phyloP scores from a whole-genome alignment of 441 rosid species.

The Rhodomyrtus psidioides region DNA sequence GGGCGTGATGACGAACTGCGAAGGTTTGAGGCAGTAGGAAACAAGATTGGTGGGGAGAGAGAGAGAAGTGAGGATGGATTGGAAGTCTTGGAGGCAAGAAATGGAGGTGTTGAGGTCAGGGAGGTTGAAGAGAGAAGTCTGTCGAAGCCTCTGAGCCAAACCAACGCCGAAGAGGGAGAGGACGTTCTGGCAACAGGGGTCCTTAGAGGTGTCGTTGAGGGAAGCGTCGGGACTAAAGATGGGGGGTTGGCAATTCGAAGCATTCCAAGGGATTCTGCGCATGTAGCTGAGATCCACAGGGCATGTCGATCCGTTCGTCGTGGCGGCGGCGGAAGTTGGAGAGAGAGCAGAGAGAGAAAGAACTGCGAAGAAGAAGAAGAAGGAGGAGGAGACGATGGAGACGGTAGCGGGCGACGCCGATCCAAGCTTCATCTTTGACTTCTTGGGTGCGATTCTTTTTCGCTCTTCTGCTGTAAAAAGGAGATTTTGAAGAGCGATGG shows the following conservation, averaged over 20 bases:
- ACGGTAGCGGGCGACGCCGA: neutral
- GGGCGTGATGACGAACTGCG: conserved; percentile 35
- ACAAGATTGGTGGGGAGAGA: conserved; percentile 38
- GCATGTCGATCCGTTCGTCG: conserved; percentile 16
- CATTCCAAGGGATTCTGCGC: conserved; percentile 66
- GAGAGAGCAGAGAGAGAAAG: neutral
- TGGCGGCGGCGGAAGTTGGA: conserved; percentile 6
- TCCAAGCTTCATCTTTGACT: neutral
- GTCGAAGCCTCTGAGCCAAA: conserved; percentile 48
- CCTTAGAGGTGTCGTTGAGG: neutral
- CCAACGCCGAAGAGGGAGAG: conserved; percentile 54
- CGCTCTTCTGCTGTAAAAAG: neutral
- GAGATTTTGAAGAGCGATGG: neutral
- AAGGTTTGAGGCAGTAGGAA: conserved; percentile 40
- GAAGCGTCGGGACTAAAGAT: neutral
- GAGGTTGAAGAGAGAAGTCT: conserved; percentile 58
- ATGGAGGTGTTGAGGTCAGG: conserved; percentile 42
- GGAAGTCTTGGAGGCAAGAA: conserved; percentile 56
- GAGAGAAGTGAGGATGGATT: conserved; percentile 40
- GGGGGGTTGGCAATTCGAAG: conserved; percentile 30
- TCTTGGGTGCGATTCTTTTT: neutral
- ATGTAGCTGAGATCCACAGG: conserved; percentile 65
- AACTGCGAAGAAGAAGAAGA: neutral
- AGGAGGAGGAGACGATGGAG: neutral
- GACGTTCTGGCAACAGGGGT: conserved; percentile 46